Evolutionary conservation across 805 yeast species (phyloP), one percentile per base, ranked within the genome.

Genomic region (Kazachstania psychrophila): DNA sequence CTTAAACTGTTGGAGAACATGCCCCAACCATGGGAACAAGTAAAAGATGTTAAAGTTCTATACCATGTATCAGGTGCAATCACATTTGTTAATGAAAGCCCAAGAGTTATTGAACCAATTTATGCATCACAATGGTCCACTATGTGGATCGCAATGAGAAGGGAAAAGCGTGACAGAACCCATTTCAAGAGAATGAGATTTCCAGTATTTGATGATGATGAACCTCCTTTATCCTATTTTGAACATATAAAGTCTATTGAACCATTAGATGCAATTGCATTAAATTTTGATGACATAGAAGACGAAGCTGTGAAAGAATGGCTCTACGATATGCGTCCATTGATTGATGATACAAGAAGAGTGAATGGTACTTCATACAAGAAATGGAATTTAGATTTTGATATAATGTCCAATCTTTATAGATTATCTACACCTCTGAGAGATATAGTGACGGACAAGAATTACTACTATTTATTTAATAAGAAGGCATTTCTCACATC

Each of bases 11-110:
- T 92, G 27, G 98, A 92, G 51, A 87, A 86, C 52, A 89, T 92
- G 89, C 99, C 99, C 0, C 95, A 87, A 55, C 99, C 99, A 1
- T 92, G 99, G 99, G 97, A 92, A 56, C 73, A 75, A 36, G 64
- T 72, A 2, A 83, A 83, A 43, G 94, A 83, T 30, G 97, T 92
- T 16, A 76, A 73, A 40, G 97, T 89, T 6, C 60, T 89, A 28
- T 92, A 92, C 56, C 99, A 92, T 52, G 71, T 72, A 15, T 76
- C 92, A 0, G 98, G 98, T 18, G 96, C 98, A 11, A 80, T 92
- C 14, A 86, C 98, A 0, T 87, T 92, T 66, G 95, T 92, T 15
- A 80, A 89, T 56, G 97, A 92, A 54, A 69, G 73, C 4, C 96
- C 97, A 0, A 66, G 94, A 47, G 97, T 92, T 4, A 80, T 86